Evolutionary conservation across 495 filamentous ascomycete species (phyloP), one percentile per base, ranked within the genome.

Genomic region (Ramalina intermedia): DNA sequence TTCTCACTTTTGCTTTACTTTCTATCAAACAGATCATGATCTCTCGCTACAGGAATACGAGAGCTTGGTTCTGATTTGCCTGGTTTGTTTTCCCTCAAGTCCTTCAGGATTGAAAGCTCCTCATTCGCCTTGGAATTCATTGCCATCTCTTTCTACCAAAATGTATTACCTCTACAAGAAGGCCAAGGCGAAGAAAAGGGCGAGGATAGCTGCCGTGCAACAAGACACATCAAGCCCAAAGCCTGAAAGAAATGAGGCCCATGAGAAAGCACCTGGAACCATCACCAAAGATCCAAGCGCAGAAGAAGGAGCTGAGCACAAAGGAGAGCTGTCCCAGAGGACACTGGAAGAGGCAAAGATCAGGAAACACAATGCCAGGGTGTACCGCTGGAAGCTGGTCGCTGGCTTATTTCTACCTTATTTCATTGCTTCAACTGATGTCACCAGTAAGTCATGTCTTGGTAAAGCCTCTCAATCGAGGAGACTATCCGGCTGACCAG

Each of bases 351-450:
- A 41, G 13, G 13, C 1, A 17, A 51, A 56, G 43, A 46, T 50
- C 29, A 50, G 41, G 29, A 55, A 51, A 44, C 38, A 42, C 36
- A 18, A 51, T 23, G 39, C 35, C 29, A 57, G 54, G 2, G 40
- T 56, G 13, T 75, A 79, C 55, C 64, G 78, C 20, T 69, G 64
- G 66, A 77, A 71, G 55, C 61, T 82, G 18, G 65, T 78, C 21
- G 37, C 63, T 13, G 72, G 74, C 8, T 61, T 82, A 9, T 62
- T 73, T 37, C 45, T 72, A 4, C 78, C 77, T 1, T 77, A 70
- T 44, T 60, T 64, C 1, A 61, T 78, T 0, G 64, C 71, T 37
- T 63, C 75, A 0, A 60, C 80, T 14, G 77, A 81, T 55, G 63
- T 70, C 5, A 81, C 79, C 0, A 76, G 27, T 33, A 12, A 7